Percentiles rank a stretch among this genome's conserved stretches.
Evolutionary conservation across 2,329 filamentous ascomycete species (phyloP).

Genomic region (Botrytis medusae): DNA sequence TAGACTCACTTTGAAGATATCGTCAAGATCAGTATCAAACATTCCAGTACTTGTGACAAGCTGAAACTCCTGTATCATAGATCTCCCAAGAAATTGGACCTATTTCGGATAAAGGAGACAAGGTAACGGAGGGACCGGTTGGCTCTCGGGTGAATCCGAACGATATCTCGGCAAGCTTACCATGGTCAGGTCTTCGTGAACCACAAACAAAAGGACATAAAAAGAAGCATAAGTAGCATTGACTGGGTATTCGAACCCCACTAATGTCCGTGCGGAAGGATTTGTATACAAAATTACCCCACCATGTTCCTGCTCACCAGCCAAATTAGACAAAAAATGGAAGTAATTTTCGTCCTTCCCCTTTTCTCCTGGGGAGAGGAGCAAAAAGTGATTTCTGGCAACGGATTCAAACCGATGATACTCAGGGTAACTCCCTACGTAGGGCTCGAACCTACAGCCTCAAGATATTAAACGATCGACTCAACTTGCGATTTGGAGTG

Average conservation of each 20-base stretch:
- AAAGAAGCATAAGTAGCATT: background rate
- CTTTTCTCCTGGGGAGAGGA: background rate
- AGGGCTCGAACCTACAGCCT: slow-evolving; percentile 12
- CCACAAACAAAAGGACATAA: background rate
- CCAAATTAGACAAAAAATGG: background rate
- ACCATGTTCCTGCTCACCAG: background rate
- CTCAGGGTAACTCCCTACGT: slow-evolving; percentile 5
- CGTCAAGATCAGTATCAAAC: background rate
- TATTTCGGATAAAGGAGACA: background rate
- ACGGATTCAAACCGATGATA: background rate
- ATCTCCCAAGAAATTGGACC: background rate
- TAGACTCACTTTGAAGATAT: background rate
- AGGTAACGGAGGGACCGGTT: background rate
- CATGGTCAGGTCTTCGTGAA: background rate
- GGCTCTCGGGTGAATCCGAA: background rate
- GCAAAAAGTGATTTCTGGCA: background rate
- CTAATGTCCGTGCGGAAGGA: background rate
- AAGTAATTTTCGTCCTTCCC: background rate
- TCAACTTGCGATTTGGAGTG: no score
- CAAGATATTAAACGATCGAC: background rate
- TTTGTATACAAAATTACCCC: background rate
- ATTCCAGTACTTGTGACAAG: background rate
- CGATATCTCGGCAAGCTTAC: background rate
- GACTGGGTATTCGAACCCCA: background rate
- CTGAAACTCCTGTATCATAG: background rate